Evolutionary conservation across 2,329 filamentous ascomycete genomes (phyloP).

Genomic region (Geosmithia morbida): DNA sequence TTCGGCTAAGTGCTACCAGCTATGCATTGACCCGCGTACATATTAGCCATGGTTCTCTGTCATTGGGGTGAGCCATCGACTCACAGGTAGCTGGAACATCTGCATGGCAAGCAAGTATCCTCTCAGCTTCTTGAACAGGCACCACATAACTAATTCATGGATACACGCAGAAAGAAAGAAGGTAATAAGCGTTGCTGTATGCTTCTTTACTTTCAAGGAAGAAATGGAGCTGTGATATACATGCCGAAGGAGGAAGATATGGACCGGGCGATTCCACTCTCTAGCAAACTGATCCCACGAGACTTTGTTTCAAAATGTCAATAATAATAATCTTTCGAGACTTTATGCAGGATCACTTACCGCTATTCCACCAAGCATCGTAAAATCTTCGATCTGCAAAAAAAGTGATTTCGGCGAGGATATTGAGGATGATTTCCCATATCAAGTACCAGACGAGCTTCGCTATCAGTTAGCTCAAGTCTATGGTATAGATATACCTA

Average conservation of each 20-base stretch:
- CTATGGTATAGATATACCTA: not conserved
- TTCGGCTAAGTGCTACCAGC: slow-evolving; percentile 53
- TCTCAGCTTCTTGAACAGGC: slow-evolving; percentile 62
- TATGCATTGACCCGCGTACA: slow-evolving; percentile 6
- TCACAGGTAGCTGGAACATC: slow-evolving; percentile 55
- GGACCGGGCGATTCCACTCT: slow-evolving; percentile 67
- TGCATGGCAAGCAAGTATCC: slow-evolving; percentile 62
- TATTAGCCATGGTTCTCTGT: not conserved
- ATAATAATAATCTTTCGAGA: not conserved
- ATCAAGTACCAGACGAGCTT: slow-evolving; percentile 65
- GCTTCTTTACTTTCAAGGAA: slow-evolving; percentile 53
- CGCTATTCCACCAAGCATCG: slow-evolving; percentile 47
- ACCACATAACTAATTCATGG: slow-evolving; percentile 69
- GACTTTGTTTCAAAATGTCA: slow-evolving; percentile 14
- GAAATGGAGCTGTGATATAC: slow-evolving; percentile 70
- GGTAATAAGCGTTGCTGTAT: slow-evolving; percentile 60
- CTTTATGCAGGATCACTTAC: slow-evolving; percentile 12
- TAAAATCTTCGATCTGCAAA: slow-evolving; percentile 69
- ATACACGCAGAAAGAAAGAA: slow-evolving; percentile 58
- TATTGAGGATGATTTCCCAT: slow-evolving; percentile 63
- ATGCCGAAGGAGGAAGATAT: slow-evolving; percentile 63
- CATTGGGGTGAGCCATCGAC: slow-evolving; percentile 6
- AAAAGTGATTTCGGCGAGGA: slow-evolving; percentile 59
- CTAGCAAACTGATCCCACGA: slow-evolving; percentile 66
- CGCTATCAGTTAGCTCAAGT: not conserved